phyloP scores from a whole-genome alignment of 352 stramenopile species.

The Phytophthora colocasiae region DNA sequence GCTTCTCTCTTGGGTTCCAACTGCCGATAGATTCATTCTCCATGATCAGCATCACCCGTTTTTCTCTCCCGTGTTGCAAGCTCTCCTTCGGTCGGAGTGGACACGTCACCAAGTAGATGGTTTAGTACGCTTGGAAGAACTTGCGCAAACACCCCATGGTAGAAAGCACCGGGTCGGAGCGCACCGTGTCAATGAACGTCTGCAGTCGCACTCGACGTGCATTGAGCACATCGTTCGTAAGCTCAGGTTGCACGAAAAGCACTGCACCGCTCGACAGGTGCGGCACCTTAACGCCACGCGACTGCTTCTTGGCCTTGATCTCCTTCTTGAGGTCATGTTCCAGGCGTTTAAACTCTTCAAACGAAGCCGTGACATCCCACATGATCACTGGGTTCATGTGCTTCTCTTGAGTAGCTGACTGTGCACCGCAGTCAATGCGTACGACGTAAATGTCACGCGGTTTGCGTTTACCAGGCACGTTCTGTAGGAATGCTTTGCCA shows the following conservation, averaged over 20 bases:
- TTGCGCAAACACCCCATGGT: slow-evolving; percentile 61
- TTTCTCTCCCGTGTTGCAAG: slow-evolving; percentile 17
- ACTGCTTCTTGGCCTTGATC: slow-evolving; percentile 59
- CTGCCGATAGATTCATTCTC: slow-evolving; percentile 34
- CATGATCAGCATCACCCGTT: slow-evolving; percentile 5
- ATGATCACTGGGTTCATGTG: slow-evolving; percentile 88
- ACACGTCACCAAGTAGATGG: background rate
- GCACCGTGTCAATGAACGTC: slow-evolving; percentile 68
- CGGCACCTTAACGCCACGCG: slow-evolving; percentile 52
- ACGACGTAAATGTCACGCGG: slow-evolving; percentile 75
- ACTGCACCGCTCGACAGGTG: slow-evolving; percentile 70
- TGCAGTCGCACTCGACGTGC: slow-evolving; percentile 64
- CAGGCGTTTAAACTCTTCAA: slow-evolving; percentile 79
- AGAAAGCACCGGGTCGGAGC: slow-evolving; percentile 52
- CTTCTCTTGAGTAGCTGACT: slow-evolving; percentile 54
- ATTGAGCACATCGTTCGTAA: slow-evolving; percentile 74
- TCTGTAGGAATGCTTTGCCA: slow-evolving; percentile 75
- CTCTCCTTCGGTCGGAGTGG: slow-evolving; percentile 40
- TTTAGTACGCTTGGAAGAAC: slow-evolving; percentile 81
- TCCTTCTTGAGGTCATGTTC: slow-evolving; percentile 76
- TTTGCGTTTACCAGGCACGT: slow-evolving; percentile 45
- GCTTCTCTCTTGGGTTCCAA: slow-evolving; percentile 13
- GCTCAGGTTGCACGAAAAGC: slow-evolving; percentile 73
- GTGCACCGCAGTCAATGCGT: slow-evolving; percentile 67
- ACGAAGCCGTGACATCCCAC: slow-evolving; percentile 85